phyloP scores from a whole-genome alignment of 176 grass and related monocot species.

The Bromus sterilis region DNA sequence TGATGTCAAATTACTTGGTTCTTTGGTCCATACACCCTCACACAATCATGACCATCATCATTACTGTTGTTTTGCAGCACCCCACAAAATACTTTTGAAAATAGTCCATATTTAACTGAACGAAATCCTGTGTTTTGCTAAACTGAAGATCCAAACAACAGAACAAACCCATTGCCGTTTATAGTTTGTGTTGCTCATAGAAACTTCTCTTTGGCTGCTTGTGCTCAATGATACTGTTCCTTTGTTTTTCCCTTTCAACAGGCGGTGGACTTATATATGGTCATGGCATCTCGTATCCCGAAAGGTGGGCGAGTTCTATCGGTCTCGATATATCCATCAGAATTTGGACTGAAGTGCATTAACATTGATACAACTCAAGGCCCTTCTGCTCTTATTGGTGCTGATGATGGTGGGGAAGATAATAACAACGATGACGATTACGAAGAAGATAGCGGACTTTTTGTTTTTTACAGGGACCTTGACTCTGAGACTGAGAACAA shows the following conservation, averaged over 20 bases:
- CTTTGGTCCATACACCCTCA: not conserved
- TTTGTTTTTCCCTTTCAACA: not conserved
- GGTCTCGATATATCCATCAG: constrained; percentile 73
- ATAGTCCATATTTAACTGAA: not conserved
- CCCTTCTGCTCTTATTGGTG: constrained; percentile 61
- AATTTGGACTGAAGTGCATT: constrained; percentile 89
- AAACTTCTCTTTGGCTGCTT: not conserved
- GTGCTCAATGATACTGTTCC: not conserved
- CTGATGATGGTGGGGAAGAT: not conserved
- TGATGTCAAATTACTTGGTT: not conserved
- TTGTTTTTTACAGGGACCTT: too few species aligned
- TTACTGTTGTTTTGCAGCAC: not conserved
- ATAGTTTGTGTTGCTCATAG: too few species aligned
- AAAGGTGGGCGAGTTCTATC: constrained; percentile 65
- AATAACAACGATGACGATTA: not conserved
- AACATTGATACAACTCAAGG: constrained; percentile 72
- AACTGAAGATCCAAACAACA: not conserved
- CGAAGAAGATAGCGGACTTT: not conserved
- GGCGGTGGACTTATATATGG: constrained; percentile 1
- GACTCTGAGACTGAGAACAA: constrained; percentile 54
- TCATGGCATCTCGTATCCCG: constrained; percentile 7
- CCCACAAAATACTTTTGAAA: not conserved
- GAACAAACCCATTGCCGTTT: too few species aligned
- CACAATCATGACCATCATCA: not conserved
- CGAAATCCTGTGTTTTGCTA: not conserved